These are phyloP conservation scores for Lactarius evosmus DNA, from an alignment of 768 basidiomycete species.

Conservation along the genomic window DNA sequence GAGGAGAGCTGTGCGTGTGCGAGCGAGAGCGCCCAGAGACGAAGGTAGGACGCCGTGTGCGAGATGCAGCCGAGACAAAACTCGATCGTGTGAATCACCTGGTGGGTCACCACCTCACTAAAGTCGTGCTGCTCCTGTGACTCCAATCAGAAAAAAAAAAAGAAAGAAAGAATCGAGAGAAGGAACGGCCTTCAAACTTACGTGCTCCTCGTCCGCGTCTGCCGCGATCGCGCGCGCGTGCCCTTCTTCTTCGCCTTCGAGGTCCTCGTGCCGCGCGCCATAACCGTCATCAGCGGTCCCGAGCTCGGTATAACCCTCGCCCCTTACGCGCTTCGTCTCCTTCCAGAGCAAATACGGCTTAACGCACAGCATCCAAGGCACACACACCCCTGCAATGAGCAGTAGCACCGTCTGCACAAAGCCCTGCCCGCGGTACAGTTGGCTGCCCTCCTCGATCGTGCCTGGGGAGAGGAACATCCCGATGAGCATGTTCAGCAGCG, in stretches of 20 bases:
- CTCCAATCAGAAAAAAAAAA: slow-evolving; percentile 3
- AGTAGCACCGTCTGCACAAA: slow-evolving; percentile 78
- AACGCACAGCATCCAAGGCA: slow-evolving; percentile 89
- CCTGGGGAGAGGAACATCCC: slow-evolving; percentile 95
- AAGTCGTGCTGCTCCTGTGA: slow-evolving; percentile 82
- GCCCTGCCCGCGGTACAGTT: slow-evolving; percentile 86
- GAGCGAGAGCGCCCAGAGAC: slow-evolving; percentile 96
- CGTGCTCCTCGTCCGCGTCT: slow-evolving; percentile 70
- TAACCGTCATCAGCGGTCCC: slow-evolving; percentile 51
- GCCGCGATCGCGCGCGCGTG: slow-evolving; percentile 72
- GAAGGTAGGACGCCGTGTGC: slow-evolving; percentile 90
- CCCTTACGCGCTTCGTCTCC: slow-evolving; percentile 81
- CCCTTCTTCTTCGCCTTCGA: slow-evolving; percentile 81
- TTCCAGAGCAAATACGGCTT: slow-evolving; percentile 93
- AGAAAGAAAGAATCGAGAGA: slow-evolving; percentile 25
- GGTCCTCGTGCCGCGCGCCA: slow-evolving; percentile 53
- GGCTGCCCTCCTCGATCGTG: slow-evolving; percentile 58
- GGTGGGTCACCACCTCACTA: slow-evolving; percentile 93
- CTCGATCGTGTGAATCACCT: slow-evolving; percentile 98
- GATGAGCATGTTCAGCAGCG: slow-evolving; percentile 93
- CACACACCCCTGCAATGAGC: slow-evolving; percentile 76
- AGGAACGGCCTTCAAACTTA: slow-evolving; percentile 41
- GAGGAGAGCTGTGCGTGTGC: slow-evolving; percentile 97
- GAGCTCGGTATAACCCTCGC: slow-evolving; percentile 78
- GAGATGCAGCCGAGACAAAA: slow-evolving; percentile 99